Percentiles rank a stretch among this genome's conserved stretches.
Evolutionary conservation across 2,329 filamentous ascomycete genomes (phyloP).

Genomic region (Epicoccum nigrum): DNA sequence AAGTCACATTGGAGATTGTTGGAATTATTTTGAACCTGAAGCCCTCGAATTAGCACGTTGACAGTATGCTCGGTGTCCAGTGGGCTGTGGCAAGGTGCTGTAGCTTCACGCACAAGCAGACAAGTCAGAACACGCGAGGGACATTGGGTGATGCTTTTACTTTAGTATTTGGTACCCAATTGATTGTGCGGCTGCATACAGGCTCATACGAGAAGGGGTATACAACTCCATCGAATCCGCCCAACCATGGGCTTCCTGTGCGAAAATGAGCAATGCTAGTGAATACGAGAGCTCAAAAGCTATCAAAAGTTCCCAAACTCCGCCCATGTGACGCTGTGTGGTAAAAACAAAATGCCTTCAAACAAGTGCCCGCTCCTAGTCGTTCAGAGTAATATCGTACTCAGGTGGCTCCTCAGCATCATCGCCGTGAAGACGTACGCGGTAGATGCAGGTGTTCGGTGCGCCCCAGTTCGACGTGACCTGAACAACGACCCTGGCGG

Average conservation of each 20-base stretch:
- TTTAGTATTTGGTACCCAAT: neutral
- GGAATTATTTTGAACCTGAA: no score
- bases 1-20: no score
- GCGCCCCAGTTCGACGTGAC: constrained; percentile 53
- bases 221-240: constrained; percentile 5
- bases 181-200: neutral
- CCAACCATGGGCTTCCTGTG: neutral
- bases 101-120: no score
- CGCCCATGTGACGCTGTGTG: neutral
- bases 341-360: neutral
- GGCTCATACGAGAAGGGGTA: constrained; percentile 10
- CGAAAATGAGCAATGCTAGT: constrained; percentile 1
- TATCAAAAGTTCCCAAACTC: neutral
- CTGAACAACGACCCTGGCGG: constrained; percentile 48
- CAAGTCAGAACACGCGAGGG: no score
- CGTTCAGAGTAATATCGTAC: constrained; percentile 27
- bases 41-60: no score
- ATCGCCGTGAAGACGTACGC: constrained; percentile 52
- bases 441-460: constrained; percentile 55
- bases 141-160: no score
- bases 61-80: no score
- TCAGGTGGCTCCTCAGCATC: constrained; percentile 26
- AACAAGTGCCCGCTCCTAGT: constrained; percentile 15
- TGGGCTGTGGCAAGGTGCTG: no score
- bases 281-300: neutral